Evolutionary conservation across 306 rosid genomes (phyloP).

Genomic region (Acacia crassicarpa): DNA sequence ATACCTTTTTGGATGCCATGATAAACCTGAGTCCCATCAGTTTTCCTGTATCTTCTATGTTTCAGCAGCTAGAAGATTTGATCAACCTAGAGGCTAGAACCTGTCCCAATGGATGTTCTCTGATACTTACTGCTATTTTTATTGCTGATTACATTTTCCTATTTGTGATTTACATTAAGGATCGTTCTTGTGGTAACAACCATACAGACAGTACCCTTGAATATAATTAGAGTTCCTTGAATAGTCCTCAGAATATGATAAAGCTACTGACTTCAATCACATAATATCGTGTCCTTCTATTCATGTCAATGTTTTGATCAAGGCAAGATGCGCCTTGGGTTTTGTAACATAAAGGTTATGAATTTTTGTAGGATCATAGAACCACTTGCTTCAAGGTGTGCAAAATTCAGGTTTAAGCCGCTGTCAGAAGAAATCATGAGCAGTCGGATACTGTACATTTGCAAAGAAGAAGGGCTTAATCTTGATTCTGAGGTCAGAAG

Average conservation of each 20-base stretch:
- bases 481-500: constrained; percentile 77
- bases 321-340: constrained; percentile 4
- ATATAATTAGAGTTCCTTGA: background rate
- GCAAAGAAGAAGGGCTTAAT: constrained; percentile 78
- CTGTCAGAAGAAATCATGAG: constrained; percentile 85
- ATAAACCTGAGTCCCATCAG: background rate
- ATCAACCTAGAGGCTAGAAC: background rate
- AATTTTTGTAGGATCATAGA: constrained; percentile 77
- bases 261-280: background rate
- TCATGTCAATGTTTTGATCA: background rate
- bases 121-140: background rate
- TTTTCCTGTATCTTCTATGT: background rate
- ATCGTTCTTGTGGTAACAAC: background rate
- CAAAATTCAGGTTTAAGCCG: constrained; percentile 97
- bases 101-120: background rate
- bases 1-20: background rate
- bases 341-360: background rate
- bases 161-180: background rate
- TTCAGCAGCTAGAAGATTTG: background rate
- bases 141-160: background rate
- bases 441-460: constrained; percentile 66
- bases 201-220: background rate
- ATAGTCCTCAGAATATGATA: background rate
- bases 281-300: too few species aligned
- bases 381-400: constrained; percentile 97